Percentiles rank a stretch among this genome's conserved stretches.
Conservation (phyloP, 768 basidiomycete species). For the Leccinum truebloodii region DNA sequence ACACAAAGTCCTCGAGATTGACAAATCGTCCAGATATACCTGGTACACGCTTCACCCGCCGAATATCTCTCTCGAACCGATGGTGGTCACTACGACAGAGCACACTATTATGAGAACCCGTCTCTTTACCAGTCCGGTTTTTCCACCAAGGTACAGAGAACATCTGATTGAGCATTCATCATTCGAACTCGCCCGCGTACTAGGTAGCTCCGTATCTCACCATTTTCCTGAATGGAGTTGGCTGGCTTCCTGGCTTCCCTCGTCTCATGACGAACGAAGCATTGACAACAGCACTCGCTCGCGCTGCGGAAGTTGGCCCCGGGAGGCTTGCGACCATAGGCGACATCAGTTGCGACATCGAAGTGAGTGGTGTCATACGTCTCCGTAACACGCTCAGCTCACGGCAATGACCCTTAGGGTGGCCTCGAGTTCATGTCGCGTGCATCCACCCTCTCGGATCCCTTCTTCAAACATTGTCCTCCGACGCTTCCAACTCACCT, state of each 20-base stretch:
- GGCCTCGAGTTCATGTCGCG: constrained; percentile 80
- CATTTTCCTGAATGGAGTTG: constrained; percentile 82
- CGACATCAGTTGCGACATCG: constrained; percentile 90
- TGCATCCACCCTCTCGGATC: constrained; percentile 77
- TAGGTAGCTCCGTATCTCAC: constrained; percentile 87
- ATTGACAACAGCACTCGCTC: constrained; percentile 49
- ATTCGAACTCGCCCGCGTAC: background rate
- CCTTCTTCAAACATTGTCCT: constrained; percentile 60
- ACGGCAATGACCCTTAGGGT: constrained; percentile 47
- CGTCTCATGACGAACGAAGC: constrained; percentile 73
- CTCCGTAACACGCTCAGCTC: background rate
- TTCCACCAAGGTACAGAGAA: constrained; percentile 54
- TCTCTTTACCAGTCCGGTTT: constrained; percentile 67
- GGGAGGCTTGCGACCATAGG: constrained; percentile 72
- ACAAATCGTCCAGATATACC: constrained; percentile 55
- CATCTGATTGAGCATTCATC: background rate
- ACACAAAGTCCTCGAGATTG: background rate
- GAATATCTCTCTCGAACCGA: constrained; percentile 70
- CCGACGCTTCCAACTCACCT: constrained; percentile 43
- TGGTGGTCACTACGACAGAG: constrained; percentile 57
- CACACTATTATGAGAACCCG: constrained; percentile 75
- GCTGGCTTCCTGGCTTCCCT: constrained; percentile 80
- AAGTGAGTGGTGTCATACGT: constrained; percentile 41
- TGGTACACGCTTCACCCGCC: constrained; percentile 66
- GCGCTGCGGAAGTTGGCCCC: constrained; percentile 49